Evolutionary conservation across 495 filamentous ascomycete genomes (phyloP).

Genomic region (Hypoxylon lenormandii): DNA sequence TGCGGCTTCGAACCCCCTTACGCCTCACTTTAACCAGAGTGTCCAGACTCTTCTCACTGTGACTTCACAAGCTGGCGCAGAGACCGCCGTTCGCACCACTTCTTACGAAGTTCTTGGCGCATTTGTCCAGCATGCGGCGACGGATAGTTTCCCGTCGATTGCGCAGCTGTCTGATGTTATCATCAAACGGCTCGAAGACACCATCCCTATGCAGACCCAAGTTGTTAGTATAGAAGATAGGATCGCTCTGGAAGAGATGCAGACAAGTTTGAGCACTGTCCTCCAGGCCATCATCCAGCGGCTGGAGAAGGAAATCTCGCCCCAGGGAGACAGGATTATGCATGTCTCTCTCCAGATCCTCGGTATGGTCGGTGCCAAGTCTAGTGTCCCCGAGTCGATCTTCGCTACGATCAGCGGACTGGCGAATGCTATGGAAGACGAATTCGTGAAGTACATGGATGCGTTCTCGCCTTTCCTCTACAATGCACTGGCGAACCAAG

Average conservation of each 20-base stretch:
- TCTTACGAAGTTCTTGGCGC: constrained; percentile 98
- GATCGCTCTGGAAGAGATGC: constrained; percentile 94
- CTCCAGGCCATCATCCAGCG: constrained; percentile 90
- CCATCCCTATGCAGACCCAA: constrained; percentile 88
- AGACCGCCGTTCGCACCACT: constrained; percentile 93
- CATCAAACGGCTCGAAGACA: constrained; percentile 88
- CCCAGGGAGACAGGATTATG: constrained; percentile 95
- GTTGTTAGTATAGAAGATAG: constrained; percentile 96
- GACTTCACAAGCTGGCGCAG: constrained; percentile 83
- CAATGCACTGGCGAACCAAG: constrained; percentile 92
- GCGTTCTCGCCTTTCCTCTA: constrained; percentile 89
- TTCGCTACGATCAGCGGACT: constrained; percentile 90
- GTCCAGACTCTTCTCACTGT: constrained; percentile 84
- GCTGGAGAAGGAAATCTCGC: constrained; percentile 88
- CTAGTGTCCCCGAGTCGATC: constrained; percentile 90
- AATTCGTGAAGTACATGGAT: constrained; percentile 97
- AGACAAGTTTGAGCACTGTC: constrained; percentile 91
- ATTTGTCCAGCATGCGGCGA: constrained; percentile 88
- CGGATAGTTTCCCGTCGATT: constrained; percentile 82
- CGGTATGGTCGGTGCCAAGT: constrained; percentile 80
- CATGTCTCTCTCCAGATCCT: constrained; percentile 83
- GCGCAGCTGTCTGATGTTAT: constrained; percentile 84
- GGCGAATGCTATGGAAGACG: constrained; percentile 86
- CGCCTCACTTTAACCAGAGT: constrained; percentile 91
- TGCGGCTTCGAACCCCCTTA: constrained; percentile 81